Conservation (phyloP, 306 rosid species). For the Parietaria judaica region DNA sequence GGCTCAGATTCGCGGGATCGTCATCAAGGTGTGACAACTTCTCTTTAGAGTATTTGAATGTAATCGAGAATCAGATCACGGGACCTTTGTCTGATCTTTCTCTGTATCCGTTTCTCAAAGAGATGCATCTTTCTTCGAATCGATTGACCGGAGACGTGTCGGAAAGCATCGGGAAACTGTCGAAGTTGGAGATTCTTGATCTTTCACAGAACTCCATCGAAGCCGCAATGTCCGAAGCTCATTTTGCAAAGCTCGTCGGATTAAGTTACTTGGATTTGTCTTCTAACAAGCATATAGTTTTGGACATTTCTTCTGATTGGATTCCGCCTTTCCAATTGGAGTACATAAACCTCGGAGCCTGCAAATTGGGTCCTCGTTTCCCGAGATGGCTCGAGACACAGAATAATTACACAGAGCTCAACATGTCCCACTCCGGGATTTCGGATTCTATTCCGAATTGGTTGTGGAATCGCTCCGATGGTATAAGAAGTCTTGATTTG, state of each 20-base stretch:
- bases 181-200: background rate
- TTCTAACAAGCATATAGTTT: background rate
- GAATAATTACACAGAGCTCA: background rate
- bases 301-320: conserved; percentile 1
- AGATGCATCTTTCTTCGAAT: background rate
- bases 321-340: conserved; percentile 17
- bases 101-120: conserved; percentile 2
- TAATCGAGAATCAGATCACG: background rate
- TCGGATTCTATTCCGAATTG: background rate
- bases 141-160: conserved; percentile 5
- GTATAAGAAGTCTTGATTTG: background rate
- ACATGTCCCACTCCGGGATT: background rate
- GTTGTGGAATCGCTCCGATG: background rate
- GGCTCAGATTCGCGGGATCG: background rate
- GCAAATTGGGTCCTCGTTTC: conserved; percentile 1
- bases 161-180: conserved; percentile 1
- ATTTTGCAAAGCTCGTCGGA: conserved; percentile 1
- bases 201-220: background rate
- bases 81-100: conserved; percentile 16
- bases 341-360: rapidly evolving
- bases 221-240: conserved; percentile 1
- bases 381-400: conserved; percentile 26
- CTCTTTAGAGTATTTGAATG: background rate
- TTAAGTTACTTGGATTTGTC: background rate
- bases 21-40: background rate